phyloP scores from a whole-genome alignment of 805 yeast species.

The Sugiyamaella boreocaroliniensis region DNA sequence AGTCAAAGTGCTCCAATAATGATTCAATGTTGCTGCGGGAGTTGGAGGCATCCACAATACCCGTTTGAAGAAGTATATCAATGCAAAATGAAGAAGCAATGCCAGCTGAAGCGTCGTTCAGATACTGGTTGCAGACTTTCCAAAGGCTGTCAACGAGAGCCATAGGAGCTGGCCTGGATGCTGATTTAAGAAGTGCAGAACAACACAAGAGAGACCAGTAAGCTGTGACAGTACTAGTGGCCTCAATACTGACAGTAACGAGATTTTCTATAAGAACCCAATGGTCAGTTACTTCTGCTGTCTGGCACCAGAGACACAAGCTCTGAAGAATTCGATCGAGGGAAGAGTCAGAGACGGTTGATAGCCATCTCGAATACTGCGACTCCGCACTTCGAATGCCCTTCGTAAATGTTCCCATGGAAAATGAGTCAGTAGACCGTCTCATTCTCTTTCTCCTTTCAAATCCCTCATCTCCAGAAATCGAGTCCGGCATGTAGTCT shows the following conservation, averaged over 20 bases:
- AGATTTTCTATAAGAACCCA: neutral
- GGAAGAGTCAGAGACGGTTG: neutral
- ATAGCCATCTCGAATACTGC: neutral
- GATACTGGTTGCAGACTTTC: neutral
- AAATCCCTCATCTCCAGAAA: neutral
- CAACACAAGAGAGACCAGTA: constrained; percentile 8
- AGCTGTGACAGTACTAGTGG: too few relatives aligned
- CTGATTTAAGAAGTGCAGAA: constrained; percentile 1
- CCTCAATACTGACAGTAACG: neutral
- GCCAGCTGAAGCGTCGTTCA: neutral
- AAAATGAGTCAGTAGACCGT: neutral
- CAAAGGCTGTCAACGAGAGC: neutral
- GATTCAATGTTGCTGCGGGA: neutral
- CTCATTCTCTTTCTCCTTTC: neutral
- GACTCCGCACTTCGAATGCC: neutral
- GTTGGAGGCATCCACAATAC: neutral
- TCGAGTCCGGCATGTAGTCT: neutral
- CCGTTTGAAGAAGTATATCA: neutral
- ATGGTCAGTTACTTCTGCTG: neutral
- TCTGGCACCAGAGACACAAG: neutral
- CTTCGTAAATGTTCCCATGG: neutral
- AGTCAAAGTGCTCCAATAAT: constrained; percentile 1
- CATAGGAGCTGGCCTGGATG: neutral
- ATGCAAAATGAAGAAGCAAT: constrained; percentile 1
- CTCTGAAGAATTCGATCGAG: neutral